These are phyloP conservation scores for Scutellaria galericulata DNA, from an alignment of 257 asterid species.

Conservation along the genomic window DNA sequence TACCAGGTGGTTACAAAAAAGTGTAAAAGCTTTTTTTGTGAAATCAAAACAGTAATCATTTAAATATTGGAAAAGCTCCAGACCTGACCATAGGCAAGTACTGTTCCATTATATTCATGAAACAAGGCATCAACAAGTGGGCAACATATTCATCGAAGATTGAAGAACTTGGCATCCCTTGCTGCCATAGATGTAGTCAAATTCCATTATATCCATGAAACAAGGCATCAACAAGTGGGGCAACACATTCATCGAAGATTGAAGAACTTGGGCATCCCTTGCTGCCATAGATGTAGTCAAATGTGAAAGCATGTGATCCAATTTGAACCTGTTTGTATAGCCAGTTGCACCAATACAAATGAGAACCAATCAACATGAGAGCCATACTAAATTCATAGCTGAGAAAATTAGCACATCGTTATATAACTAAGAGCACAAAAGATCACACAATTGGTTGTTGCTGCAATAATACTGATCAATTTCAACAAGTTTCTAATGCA, in stretches of 20 bases:
- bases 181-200: too few relatives aligned
- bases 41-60: not conserved
- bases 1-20: not conserved
- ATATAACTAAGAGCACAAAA: too few relatives aligned
- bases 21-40: not conserved
- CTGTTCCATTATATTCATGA: too few relatives aligned
- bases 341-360: slow-evolving; percentile 29
- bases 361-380: not conserved
- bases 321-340: slow-evolving; percentile 78
- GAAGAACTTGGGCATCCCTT: slow-evolving; percentile 61
- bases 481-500: not conserved
- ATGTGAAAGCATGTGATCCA: slow-evolving; percentile 94
- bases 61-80: not conserved
- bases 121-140: too few relatives aligned
- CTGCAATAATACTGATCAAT: too few relatives aligned
- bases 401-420: too few relatives aligned
- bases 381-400: not conserved
- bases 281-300: slow-evolving; percentile 80
- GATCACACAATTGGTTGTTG: not conserved
- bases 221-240: slow-evolving; percentile 79
- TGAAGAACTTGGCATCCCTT: too few relatives aligned
- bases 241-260: slow-evolving; percentile 81
- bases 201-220: slow-evolving; percentile 90
- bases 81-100: slow-evolving; percentile 98
- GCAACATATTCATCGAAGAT: too few relatives aligned